Base-by-base conservation (phyloP, 2,329 filamentous ascomycete genomes). In the Phialophora chinensis region DNA sequence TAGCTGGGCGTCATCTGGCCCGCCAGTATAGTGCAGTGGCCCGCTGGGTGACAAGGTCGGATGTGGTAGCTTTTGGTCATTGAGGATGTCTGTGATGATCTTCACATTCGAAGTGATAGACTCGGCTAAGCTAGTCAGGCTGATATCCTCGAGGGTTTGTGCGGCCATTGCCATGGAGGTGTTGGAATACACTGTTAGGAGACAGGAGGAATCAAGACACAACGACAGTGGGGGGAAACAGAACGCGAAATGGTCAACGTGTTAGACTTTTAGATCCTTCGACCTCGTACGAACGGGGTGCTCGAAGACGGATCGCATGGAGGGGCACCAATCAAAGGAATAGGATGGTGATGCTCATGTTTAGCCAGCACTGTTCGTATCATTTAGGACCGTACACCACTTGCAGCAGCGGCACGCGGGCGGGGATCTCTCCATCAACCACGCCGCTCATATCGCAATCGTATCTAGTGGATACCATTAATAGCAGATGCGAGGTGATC, bases 51-150 rank as follows among this genome's bases (percentile, higher is more conserved):
- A 49, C 23, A 59, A 33, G 5, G 56, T 47, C 8, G 56, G 56
- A 17, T 59, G 56, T 8, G 56, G 56, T 11, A 59, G 52, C 12
- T 49, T 42, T 27, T 56, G 31, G 11, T 44, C 14, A 3, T 44
- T 38, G 3, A 63, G 60, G 14, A 57, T 63, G 35, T 63, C 60
- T 0, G 25, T 44, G 14, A 63, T 55, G 14, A 20, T 33, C 27
- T 63, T 55, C 4, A 35, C 60, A 12, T 23, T 56, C 2, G 31
- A 31, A 6, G 17, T 27, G 27, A 63, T 63, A 33, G 52, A 56
- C 25, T 63, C 60, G 12, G 38, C 60, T 5, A 63, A 50, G 35
- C 50, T 31, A 27, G 50, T 11, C 20, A 62, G 29, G 33, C 38
- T 55, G 20, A n/a, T 47, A 8, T 55, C 29, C 14, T 56, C 33